Base-by-base conservation (phyloP, 148 eudicot genomes). In the Fagopyrum homotropicum region DNA sequence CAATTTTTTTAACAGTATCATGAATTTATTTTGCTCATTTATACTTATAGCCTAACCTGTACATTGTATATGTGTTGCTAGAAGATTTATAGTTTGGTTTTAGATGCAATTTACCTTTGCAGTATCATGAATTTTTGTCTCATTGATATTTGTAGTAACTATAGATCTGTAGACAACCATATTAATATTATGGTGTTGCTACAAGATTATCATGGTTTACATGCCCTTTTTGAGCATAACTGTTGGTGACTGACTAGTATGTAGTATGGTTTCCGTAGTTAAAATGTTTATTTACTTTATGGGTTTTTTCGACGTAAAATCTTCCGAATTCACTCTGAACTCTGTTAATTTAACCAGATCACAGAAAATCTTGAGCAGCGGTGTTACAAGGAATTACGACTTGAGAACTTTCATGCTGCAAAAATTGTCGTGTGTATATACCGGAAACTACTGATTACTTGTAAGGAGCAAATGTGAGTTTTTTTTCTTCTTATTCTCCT, bases 391-490 rank as follows among this genome's bases (percentile, higher is more conserved):
- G 98, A 95, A 81, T 74, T 95, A 73, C 79, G 97, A 56, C 80
- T 49, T 73, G 91, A 87, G 77, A 95, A 92, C 69, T 90, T 79
- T 72, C 81, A 75, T 50, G 82, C 86, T 6, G 93, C 86, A 43
- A 95, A 90, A 84, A 75, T 86, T 76, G 91, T 90, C 78, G 83
- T 89, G 89, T 84, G 82, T 61, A 82, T 95, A 69, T 95, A 92
- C 86, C 85, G 80, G 86, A 95, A 92, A 76, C 80, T 95, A 79
- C 75, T 92, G 79, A 55, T 81, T 44, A 79, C 96, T 60, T 95
- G 99, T 78, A 92, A 83, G 84, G 99, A 95, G 74, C 96, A 92
- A 88, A 85, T 95, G 99, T 95, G 82, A 84, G 99, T 59, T 7
- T 59, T 40, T 64, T 64, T 57, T 45, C 69, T 16, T 59, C 9